Evolutionary conservation across 2,329 filamentous ascomycete genomes (phyloP), one percentile per base, ranked within the genome.

Genomic region (Nemania bipapillata): DNA sequence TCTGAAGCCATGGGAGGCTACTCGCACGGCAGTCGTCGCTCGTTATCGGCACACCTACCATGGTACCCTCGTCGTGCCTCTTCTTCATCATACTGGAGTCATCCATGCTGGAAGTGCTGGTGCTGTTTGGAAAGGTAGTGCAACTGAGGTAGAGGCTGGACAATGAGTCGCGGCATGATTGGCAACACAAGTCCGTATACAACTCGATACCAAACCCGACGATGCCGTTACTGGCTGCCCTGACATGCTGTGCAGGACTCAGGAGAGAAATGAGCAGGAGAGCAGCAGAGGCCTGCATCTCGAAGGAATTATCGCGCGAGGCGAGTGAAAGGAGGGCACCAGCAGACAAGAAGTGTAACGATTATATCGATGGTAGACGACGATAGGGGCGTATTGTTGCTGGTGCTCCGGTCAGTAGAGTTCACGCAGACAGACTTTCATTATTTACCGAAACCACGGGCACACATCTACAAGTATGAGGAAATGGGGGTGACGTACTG

Each of bases 191-290:
- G 11, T 74, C 73, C 11, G 69, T 56, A 59, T 74, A 79, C 52
- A 76, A 66, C 17, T 69, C 58, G 26, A 77, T 74, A 1, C 76
- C 77, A 56, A 73, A 76, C 26, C 77, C 77, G 40, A 78, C 72
- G 30, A 75, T 70, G 20, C 75, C 75, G 67, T 74, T 68, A 9
- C 55, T 53, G 2, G 60, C 42, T 32, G 66, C 66, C 17, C 4
- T 37, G 22, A 4, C 64, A 52, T 56, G 20, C 20, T 42, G 50
- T 6, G 30, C 8, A 37, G 4, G 40, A 24, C 20, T 32, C 9
- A 56, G 24, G 50, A 61, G 17, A 32, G 54, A 61, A 42, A 61
- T 49, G n/a, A 65, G 26, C 22, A 30, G 28, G 22, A 65, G 26
- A 9, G n/a, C 1, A 53, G 26, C n/a, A 53, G 62, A 24, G n/a